These are phyloP conservation scores for Bisporella sp. DNA, from an alignment of 2,329 filamentous ascomycete genomes.

Conservation along the genomic window DNA sequence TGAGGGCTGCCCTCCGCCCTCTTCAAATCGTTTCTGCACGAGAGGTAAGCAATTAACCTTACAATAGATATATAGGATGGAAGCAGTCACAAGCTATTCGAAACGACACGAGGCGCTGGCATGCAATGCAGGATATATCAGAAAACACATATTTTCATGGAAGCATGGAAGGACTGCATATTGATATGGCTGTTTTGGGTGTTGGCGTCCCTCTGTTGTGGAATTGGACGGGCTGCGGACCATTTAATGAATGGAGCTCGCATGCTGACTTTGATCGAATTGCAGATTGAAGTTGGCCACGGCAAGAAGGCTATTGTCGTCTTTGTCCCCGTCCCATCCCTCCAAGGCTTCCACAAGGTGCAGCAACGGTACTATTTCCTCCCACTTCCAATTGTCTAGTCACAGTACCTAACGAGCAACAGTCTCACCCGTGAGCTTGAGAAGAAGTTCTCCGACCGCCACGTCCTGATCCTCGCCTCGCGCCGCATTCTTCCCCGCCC, in stretches of 20 bases:
- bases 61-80: background rate
- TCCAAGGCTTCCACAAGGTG: constrained; percentile 97
- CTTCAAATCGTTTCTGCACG: constrained; percentile 98
- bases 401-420: constrained; percentile 5
- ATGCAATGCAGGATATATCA: constrained; percentile 16
- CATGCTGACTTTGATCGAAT: constrained; percentile 63
- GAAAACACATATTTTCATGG: constrained; percentile 15
- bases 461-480: constrained; percentile 97
- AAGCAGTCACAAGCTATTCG: constrained; percentile 7
- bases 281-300: constrained; percentile 99
- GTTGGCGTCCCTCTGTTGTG: constrained; percentile 30
- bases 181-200: constrained; percentile 15
- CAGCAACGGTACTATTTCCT: constrained; percentile 84
- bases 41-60: constrained; percentile 71
- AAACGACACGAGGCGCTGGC: constrained; percentile 18
- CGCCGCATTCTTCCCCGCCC: constrained; percentile 98
- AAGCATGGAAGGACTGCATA: constrained; percentile 12
- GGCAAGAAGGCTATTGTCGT: constrained; percentile 99
- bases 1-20: constrained; percentile 92
- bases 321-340: constrained; percentile 99
- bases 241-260: constrained; percentile 61
- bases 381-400: background rate
- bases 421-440: constrained; percentile 99
- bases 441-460: constrained; percentile 99
- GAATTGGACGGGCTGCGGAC: constrained; percentile 73